Evolutionary conservation across 257 asterid genomes (phyloP).

Genomic region (Solanum lycopersicoides): DNA sequence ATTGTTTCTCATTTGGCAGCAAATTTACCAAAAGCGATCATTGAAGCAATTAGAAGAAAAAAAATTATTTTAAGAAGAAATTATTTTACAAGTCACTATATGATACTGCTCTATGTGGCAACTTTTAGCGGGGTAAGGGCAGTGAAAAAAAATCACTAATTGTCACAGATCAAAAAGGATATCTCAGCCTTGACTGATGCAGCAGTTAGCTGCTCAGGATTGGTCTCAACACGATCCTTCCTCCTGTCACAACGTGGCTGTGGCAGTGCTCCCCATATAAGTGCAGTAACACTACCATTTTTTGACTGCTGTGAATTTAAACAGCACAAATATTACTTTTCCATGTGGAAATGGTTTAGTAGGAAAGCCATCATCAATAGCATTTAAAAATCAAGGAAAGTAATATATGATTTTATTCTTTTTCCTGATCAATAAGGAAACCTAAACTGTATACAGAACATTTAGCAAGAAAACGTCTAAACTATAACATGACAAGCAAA

Average conservation of each 20-base stretch:
- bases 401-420: background rate
- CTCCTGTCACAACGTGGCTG: conserved; percentile 95
- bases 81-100: background rate
- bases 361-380: background rate
- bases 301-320: conserved; percentile 48
- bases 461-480: background rate
- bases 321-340: conserved; percentile 1
- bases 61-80: background rate
- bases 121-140: background rate
- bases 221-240: conserved; percentile 97
- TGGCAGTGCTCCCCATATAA: conserved; percentile 97
- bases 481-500: background rate
- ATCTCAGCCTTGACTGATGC: conserved; percentile 96
- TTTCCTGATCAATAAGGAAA: background rate
- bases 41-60: background rate
- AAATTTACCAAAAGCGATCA: background rate
- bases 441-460: background rate
- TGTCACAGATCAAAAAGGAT: conserved; percentile 42
- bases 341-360: background rate
- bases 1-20: background rate
- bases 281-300: conserved; percentile 64
- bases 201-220: conserved; percentile 98
- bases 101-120: background rate
- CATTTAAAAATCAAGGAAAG: background rate
- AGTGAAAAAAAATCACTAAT: background rate